Evolutionary conservation across 495 filamentous ascomycete species (phyloP), one percentile per base, ranked within the genome.

Genomic region (Hypoxylon intermedium): DNA sequence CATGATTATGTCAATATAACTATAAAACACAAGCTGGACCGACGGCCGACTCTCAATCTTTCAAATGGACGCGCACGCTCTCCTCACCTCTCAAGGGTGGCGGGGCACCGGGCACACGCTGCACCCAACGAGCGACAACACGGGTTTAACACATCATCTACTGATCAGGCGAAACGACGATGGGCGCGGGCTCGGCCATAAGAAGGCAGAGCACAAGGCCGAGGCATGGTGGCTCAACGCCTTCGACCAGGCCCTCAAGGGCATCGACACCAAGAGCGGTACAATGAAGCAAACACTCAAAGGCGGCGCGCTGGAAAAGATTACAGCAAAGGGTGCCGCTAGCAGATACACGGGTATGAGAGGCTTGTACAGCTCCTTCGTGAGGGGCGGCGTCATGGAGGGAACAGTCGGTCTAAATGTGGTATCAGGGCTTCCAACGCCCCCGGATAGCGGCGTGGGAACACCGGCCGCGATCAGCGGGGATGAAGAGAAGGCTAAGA

Each of bases 141-240:
- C 82, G 26, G 89, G 89, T 21, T 81, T 93, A 6, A 80, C 82
- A 9, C 83, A 82, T 52, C 89, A 89, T 6, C 74, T 93, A 20
- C 82, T 89, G 36, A 78, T 92, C 21, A 80, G 84, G 12, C 85
- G 83, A 48, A 90, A 89, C 71, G 72, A 81, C 26, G 86, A 90
- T 72, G 85, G 83, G 51, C 76, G 85, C 57, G 90, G 90, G 23
- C 75, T 93, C 3, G 89, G 90, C 49, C 86, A 85, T 70, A 85
- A 83, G 63, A 79, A 80, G 51, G 75, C 78, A n/a, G 87, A 87
- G 44, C 72, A 77, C 53, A 88, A 84, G 38, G 85, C 83, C 60
- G 81, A 84, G 44, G 87, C 90, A 60, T 93, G 90, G 90, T 93
- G 89, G 89, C 72, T 91, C 53, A 82, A 86, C 41, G 89, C 89